Conservation (phyloP, 2,329 filamentous ascomycete species). For the Paraphaeosphaeria sporulosa region DNA sequence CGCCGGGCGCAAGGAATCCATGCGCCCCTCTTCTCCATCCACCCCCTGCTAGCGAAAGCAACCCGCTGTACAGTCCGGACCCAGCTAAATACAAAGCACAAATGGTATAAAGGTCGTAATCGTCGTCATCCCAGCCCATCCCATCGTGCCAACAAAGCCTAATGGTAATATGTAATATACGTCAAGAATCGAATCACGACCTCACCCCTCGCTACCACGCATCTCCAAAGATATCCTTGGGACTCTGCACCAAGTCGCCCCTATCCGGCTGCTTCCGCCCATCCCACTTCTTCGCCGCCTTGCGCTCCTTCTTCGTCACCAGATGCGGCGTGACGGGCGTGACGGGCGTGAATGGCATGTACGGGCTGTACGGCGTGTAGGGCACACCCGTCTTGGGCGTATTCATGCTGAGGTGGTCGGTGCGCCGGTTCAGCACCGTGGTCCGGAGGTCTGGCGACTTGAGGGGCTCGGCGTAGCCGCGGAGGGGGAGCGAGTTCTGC, state of each 20-base stretch:
- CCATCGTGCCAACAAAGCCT: too few relatives aligned
- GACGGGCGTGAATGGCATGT: conserved; percentile 79
- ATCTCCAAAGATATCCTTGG: conserved; percentile 49
- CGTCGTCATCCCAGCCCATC: not conserved
- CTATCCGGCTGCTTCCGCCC: conserved; percentile 65
- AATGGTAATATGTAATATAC: not conserved
- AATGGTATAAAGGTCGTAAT: conserved; percentile 6
- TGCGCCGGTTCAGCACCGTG: conserved; percentile 51
- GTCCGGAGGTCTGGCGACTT: conserved; percentile 50
- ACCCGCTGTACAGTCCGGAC: not conserved
- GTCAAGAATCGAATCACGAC: not conserved
- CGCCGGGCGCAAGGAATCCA: not conserved
- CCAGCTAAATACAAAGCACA: not conserved
- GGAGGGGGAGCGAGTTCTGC: conserved; percentile 44
- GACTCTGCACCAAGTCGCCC: conserved; percentile 46
- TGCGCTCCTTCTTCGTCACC: conserved; percentile 74
- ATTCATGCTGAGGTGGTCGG: conserved; percentile 37
- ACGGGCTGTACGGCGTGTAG: conserved; percentile 78
- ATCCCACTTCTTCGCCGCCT: conserved; percentile 70
- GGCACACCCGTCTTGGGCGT: conserved; percentile 65
- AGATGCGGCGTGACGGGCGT: conserved; percentile 80
- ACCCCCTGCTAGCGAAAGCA: not conserved
- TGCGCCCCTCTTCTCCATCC: not conserved
- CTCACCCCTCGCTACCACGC: conserved; percentile 37
- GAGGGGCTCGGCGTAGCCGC: conserved; percentile 38